Evolutionary conservation across 306 rosid genomes (phyloP).

Genomic region (Urtica urens): DNA sequence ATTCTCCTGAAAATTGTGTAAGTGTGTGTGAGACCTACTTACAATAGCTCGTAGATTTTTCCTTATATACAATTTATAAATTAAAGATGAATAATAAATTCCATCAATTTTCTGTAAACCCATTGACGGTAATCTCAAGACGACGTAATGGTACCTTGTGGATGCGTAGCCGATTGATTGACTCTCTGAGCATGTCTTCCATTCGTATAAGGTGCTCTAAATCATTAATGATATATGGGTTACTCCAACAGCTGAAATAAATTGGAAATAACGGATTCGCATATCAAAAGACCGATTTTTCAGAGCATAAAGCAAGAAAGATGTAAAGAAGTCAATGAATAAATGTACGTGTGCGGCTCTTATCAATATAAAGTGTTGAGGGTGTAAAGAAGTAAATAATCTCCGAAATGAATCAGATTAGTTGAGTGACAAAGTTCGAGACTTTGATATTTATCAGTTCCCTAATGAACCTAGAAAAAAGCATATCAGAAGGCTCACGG

Average conservation of each 20-base stretch:
- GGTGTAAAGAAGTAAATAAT: no score
- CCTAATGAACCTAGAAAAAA: no score
- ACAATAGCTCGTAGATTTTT: background rate
- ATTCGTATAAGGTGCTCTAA: conserved; percentile 56
- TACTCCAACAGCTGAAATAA: conserved; percentile 49
- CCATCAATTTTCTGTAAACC: no score
- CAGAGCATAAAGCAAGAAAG: no score
- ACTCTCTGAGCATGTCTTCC: conserved; percentile 53
- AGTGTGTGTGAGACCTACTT: background rate
- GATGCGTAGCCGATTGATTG: conserved; percentile 31
- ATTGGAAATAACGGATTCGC: conserved; percentile 16
- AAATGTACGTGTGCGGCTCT: no score
- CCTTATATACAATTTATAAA: background rate
- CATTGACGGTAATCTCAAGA: no score
- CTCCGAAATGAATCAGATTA: no score
- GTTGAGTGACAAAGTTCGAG: no score
- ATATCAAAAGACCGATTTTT: background rate
- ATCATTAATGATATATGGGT: conserved; percentile 40
- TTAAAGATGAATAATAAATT: background rate
- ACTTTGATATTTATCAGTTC: no score
- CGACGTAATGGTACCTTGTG: conserved; percentile 32
- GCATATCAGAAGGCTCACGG: no score
- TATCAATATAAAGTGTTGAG: no score
- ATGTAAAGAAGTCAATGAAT: no score
- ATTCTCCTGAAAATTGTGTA: conserved; percentile 35